phyloP scores from a whole-genome alignment of 1,139 yeast species.

The Zygosaccharomyces sapae region DNA sequence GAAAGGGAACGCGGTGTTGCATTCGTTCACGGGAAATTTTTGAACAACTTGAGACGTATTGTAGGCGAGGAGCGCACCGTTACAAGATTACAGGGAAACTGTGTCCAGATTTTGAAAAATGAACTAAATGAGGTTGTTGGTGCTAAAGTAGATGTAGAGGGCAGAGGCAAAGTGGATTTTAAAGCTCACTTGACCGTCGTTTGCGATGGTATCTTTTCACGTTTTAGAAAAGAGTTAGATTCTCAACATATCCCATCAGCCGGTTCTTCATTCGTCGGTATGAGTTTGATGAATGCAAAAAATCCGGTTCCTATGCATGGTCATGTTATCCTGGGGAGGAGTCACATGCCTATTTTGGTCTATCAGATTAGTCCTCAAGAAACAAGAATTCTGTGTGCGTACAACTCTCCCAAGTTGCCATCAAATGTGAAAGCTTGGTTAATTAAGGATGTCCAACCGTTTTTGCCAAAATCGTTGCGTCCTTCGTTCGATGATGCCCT shows the following conservation, averaged over 20 bases:
- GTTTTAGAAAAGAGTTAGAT: constrained; percentile 72
- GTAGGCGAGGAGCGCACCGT: constrained; percentile 66
- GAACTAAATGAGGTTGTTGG: constrained; percentile 60
- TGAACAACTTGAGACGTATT: constrained; percentile 70
- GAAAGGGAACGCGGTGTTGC: constrained; percentile 72
- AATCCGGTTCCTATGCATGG: constrained; percentile 77
- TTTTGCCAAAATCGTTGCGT: constrained; percentile 58
- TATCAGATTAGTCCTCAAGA: constrained; percentile 82
- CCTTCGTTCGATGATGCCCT: constrained; percentile 65
- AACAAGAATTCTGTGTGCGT: constrained; percentile 87
- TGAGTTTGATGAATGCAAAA: constrained; percentile 65
- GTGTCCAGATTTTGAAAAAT: constrained; percentile 55
- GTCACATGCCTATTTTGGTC: constrained; percentile 80
- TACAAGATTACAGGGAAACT: constrained; percentile 78
- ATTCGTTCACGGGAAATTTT: constrained; percentile 88
- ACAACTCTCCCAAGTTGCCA: constrained; percentile 71
- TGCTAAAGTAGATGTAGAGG: constrained; percentile 47
- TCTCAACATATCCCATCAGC: constrained; percentile 57
- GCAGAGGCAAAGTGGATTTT: constrained; percentile 40
- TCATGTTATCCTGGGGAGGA: constrained; percentile 75
- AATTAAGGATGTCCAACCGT: constrained; percentile 55
- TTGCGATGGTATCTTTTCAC: constrained; percentile 94
- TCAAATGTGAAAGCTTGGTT: constrained; percentile 63
- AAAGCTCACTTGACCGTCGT: constrained; percentile 64
- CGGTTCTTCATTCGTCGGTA: constrained; percentile 83